Conservation (phyloP, 2,329 filamentous ascomycete genomes). For the Talaromyces sp. region DNA sequence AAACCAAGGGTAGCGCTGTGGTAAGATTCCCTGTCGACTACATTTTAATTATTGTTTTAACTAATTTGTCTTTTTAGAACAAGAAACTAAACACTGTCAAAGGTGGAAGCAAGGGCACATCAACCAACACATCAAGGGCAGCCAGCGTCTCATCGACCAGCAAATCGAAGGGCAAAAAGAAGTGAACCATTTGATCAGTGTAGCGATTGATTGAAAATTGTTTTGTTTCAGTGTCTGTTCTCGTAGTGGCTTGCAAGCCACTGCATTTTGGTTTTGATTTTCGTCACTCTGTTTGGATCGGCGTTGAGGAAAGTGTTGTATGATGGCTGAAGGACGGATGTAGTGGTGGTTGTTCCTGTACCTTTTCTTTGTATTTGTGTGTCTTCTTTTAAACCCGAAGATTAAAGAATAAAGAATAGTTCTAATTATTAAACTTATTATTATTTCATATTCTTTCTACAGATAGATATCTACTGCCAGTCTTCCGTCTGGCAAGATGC, state of each 20-base stretch:
- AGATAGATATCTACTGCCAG: not conserved
- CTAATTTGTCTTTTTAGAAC: constrained; percentile 56
- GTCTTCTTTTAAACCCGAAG: not conserved
- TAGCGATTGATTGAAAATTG: not conserved
- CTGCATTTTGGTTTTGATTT: not conserved
- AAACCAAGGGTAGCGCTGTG: constrained; percentile 83
- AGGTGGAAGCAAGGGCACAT: constrained; percentile 67
- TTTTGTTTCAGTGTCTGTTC: not conserved
- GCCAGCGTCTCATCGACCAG: constrained; percentile 74
- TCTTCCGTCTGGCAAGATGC: no score
- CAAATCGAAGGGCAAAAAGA: constrained; percentile 49
- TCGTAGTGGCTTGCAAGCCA: not conserved
- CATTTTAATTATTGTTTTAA: not conserved
- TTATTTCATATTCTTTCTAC: not conserved
- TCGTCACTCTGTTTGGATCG: constrained; percentile 1
- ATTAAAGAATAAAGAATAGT: not conserved
- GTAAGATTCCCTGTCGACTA: constrained; percentile 47
- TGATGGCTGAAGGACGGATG: not conserved
- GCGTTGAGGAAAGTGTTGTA: constrained; percentile 4
- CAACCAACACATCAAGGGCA: constrained; percentile 73
- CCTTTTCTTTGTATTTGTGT: not conserved
- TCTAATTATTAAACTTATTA: not conserved
- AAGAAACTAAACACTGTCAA: constrained; percentile 90
- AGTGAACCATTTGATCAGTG: constrained; percentile 24
- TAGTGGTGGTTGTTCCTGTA: not conserved